Conservation (phyloP, 495 filamentous ascomycete species). For the Baudoinia panamericana region DNA sequence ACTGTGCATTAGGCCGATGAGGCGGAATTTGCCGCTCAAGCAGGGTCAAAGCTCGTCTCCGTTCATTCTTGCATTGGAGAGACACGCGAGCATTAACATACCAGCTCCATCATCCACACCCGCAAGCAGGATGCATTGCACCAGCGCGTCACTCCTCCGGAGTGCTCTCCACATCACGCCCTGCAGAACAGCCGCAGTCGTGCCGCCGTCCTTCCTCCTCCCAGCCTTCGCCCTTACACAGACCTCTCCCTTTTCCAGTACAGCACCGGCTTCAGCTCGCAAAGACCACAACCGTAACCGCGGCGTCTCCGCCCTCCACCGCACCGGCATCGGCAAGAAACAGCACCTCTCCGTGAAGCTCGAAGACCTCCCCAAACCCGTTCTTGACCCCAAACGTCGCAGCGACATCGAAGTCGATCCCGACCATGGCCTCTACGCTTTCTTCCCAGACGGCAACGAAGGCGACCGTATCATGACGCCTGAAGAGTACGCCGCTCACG, state of each 20-base stretch:
- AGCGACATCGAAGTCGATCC: constrained; percentile 45
- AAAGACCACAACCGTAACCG: constrained; percentile 53
- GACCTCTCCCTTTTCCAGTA: constrained; percentile 26
- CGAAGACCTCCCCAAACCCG: constrained; percentile 65
- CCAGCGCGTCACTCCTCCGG: constrained; percentile 3
- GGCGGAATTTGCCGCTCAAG: no score
- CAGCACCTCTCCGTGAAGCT: constrained; percentile 32
- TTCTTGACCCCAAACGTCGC: constrained; percentile 37
- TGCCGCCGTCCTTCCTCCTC: constrained; percentile 19
- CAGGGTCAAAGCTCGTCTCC: no score
- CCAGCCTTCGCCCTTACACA: constrained; percentile 9
- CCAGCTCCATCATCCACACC: background rate
- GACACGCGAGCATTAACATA: no score
- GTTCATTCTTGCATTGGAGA: no score
- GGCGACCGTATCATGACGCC: constrained; percentile 55
- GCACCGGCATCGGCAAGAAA: constrained; percentile 42
- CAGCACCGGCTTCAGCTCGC: constrained; percentile 26
- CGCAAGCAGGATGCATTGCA: constrained; percentile 8
- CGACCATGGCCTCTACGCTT: constrained; percentile 85
- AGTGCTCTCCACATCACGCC: background rate
- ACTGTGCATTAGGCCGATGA: no score
- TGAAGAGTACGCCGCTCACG: constrained; percentile 39
- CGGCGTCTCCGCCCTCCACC: constrained; percentile 65
- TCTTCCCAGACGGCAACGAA: constrained; percentile 71
- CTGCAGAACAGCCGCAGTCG: background rate